Evolutionary conservation across 2,329 filamentous ascomycete genomes (phyloP).

Genomic region (Fusarium palustre): DNA sequence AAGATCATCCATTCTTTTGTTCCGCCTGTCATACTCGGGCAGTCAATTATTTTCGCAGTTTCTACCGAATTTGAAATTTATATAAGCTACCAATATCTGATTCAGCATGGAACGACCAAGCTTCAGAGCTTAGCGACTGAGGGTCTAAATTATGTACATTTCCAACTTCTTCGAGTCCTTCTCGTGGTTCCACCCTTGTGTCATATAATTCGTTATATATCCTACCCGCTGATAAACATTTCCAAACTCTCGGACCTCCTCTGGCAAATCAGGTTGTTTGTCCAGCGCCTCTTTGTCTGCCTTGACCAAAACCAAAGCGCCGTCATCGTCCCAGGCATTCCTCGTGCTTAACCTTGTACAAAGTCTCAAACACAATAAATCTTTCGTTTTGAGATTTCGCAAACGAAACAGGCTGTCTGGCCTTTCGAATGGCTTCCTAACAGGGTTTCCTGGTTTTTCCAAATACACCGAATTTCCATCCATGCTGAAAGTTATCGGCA

Average conservation of each 20-base stretch:
- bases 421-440: constrained; percentile 8
- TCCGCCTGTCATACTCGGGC: background rate
- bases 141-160: constrained; percentile 33
- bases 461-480: constrained; percentile 7
- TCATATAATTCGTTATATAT: constrained; percentile 30
- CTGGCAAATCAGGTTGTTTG: constrained; percentile 14
- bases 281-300: constrained; percentile 9
- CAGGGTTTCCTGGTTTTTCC: constrained; percentile 8
- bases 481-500: constrained; percentile 17
- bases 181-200: constrained; percentile 29
- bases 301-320: constrained; percentile 33
- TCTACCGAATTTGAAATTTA: too few relatives aligned
- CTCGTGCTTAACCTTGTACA: constrained; percentile 10
- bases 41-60: background rate
- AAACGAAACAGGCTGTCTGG: constrained; percentile 37
- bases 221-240: constrained; percentile 39
- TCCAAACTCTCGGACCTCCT: constrained; percentile 22
- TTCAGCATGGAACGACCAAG: background rate
- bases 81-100: too few relatives aligned
- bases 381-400: background rate
- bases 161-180: constrained; percentile 20
- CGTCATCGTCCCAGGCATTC: constrained; percentile 34
- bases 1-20: background rate
- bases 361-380: constrained; percentile 31
- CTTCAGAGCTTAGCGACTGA: background rate